Base-by-base conservation (phyloP, 371 early-diverging fungal genomes). In the Funneliformis caledonium region DNA sequence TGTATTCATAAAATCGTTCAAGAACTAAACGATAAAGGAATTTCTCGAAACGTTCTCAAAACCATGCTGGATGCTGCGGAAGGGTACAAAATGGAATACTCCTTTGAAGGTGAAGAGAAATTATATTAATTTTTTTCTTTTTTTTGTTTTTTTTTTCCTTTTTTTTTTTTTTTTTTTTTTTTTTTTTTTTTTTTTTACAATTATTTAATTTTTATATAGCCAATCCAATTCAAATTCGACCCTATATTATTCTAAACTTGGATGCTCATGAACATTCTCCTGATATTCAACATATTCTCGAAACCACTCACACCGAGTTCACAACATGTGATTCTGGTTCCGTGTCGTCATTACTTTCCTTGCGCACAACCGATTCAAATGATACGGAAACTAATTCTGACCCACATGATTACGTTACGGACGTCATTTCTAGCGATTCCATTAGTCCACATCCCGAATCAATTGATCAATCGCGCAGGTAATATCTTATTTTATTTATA, bases 1-100 rank as follows among this genome's bases (percentile, higher is more conserved):
- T 85, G 85, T 74, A 89, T 93, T 81, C 88, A 88, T 67, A 85
- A 85, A 65, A 92, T 93, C 75, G 92, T 94, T 14, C 84, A 87
- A 43, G 94, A 94, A 80, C 90, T 94, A 47, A 91, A 93, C 37
- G 33, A 14, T 6, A 52, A 56, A 37, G 74, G 33, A 12, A 2
- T 73, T 26, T 48, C 45, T 22, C 72, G 11, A 78, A 85, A 86
- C 59, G 80, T 83, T 2, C 81, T 81, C 45, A 73, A 64, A 62
- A 56, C 72, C 9, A 68, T 85, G 26, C 82, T 81, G 82, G 81
- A 87, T 33, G 22, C 74, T 22, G 56, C 74, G 42, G 83, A 88
- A 81, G 89, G 89, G 0, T 80, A 90, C 12, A 88, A 89, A 14
- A 88, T 88, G 26, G 81, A 86, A 68, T 70, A 52, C 33, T 42